Evolutionary conservation across 1,284 basidiomycete species (phyloP), one percentile per base, ranked within the genome.

Genomic region (Gomphus sp.): DNA sequence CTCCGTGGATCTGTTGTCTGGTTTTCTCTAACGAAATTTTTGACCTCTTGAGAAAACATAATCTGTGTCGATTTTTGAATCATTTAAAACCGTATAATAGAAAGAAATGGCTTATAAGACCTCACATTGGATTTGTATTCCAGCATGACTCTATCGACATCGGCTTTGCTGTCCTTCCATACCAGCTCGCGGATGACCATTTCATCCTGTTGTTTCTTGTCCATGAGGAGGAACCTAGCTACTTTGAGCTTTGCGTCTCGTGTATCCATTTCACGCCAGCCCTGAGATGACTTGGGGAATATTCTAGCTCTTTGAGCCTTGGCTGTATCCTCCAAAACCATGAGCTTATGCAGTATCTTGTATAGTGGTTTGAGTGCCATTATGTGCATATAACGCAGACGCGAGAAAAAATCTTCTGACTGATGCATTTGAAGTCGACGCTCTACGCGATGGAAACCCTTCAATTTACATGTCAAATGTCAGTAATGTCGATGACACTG

Each of bases 201-300:
- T 62, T 66, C 74, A 54, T 84, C 82, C 64, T 75, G 73, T 49
- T 70, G 69, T 12, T 59, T 53, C 9, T 60, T 60, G 47, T 78
- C 70, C 1, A 71, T 64, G 10, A 69, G 65, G 48, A 87, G 68
- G 64, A 82, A 85, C 55, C 70, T 71, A 9, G 81, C 82, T 7
- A 80, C 71, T 2, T 80, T 77, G 25, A 80, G 64, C 67, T 80
- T 77, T 0, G 74, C 66, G 45, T 82, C 80, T 39, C 73, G 74
- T 16, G 75, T 68, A 47, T 71, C 75, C 22, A 71, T 68, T 7
- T 57, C 60, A 2, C 71, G 64, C 64, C 78, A 87, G 9, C 81
- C 79, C 6, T 68, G 70, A 16, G 74, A 63, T 37, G 70, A 74
- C 22, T 65, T 62, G 0, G 85, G 85, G 62, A 87, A 86, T 57